A percentile compares a stretch with the other conserved stretches of the same genome.
Conservation (phyloP, 1,284 basidiomycete species). For the Tylopilus sp. region DNA sequence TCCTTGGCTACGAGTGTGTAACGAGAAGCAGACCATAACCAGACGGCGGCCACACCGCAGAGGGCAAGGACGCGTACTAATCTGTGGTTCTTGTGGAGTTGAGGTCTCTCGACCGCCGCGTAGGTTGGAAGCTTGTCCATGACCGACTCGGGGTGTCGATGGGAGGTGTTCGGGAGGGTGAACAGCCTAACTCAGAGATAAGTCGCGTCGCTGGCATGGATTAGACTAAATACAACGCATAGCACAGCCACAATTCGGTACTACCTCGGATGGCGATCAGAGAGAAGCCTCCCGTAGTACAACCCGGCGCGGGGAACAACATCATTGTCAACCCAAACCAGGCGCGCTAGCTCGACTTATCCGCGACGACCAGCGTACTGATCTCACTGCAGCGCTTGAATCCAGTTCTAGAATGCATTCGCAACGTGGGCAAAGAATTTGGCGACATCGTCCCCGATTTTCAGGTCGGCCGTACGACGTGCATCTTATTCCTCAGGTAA, state of each 20-base stretch:
- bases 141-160: neutral
- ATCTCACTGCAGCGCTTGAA: slow-evolving; percentile 68
- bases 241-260: slow-evolving; percentile 14
- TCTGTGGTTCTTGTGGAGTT: slow-evolving; percentile 6
- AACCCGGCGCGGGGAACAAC: slow-evolving; percentile 66
- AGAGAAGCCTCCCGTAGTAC: slow-evolving; percentile 59
- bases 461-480: slow-evolving; percentile 93
- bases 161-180: neutral
- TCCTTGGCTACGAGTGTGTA: slow-evolving; percentile 1
- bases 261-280: slow-evolving; percentile 16
- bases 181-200: too few species aligned
- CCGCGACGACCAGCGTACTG: neutral
- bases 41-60: slow-evolving; percentile 20
- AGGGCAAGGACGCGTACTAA: slow-evolving; percentile 15
- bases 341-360: slow-evolving; percentile 7
- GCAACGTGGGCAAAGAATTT: slow-evolving; percentile 91
- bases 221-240: too few species aligned
- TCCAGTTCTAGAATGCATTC: slow-evolving; percentile 79
- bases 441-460: slow-evolving; percentile 93
- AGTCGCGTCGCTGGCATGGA: too few species aligned
- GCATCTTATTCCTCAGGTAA: slow-evolving; percentile 88
- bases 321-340: slow-evolving; percentile 61
- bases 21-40: slow-evolving; percentile 21
- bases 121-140: slow-evolving; percentile 33
- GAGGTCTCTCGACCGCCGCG: slow-evolving; percentile 9